Evolutionary conservation across 805 yeast species (phyloP).

Genomic region (Candida easanensis): DNA sequence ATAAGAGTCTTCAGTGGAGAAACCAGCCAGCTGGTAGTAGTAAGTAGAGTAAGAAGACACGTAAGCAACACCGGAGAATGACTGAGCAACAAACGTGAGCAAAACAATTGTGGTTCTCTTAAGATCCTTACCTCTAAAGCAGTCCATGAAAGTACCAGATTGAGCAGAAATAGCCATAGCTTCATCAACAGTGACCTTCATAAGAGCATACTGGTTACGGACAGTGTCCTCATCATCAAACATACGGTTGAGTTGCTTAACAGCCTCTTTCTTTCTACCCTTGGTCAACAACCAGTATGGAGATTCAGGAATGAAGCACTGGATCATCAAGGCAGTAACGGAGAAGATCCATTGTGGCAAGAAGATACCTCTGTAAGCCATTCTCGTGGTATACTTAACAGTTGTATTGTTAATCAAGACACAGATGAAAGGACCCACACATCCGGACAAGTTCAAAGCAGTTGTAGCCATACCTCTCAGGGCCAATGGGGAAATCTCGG

Average conservation of each 20-base stretch:
- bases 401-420: conserved; percentile 28
- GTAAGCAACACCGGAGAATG: conserved; percentile 45
- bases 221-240: conserved; percentile 19
- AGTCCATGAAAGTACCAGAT: conserved; percentile 35
- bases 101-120: conserved; percentile 40
- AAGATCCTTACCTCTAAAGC: conserved; percentile 41
- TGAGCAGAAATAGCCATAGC: conserved; percentile 26
- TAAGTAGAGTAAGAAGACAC: conserved; percentile 45
- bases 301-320: conserved; percentile 40
- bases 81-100: conserved; percentile 38
- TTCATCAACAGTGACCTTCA: conserved; percentile 30
- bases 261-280: conserved; percentile 34
- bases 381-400: conserved; percentile 18
- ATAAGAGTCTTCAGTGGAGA: conserved; percentile 39
- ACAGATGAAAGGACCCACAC: conserved; percentile 38
- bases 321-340: conserved; percentile 25
- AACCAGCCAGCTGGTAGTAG: conserved; percentile 46
- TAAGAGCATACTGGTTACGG: conserved; percentile 31
- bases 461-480: conserved; percentile 38
- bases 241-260: conserved; percentile 27
- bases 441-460: conserved; percentile 34
- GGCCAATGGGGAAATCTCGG: conserved; percentile 40
- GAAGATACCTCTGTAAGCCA: conserved; percentile 38
- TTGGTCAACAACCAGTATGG: conserved; percentile 42
- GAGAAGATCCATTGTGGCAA: conserved; percentile 22